Evolutionary conservation across 2,329 filamentous ascomycete species (phyloP).

Genomic region (Hawksworthiomyces lignivorus): DNA sequence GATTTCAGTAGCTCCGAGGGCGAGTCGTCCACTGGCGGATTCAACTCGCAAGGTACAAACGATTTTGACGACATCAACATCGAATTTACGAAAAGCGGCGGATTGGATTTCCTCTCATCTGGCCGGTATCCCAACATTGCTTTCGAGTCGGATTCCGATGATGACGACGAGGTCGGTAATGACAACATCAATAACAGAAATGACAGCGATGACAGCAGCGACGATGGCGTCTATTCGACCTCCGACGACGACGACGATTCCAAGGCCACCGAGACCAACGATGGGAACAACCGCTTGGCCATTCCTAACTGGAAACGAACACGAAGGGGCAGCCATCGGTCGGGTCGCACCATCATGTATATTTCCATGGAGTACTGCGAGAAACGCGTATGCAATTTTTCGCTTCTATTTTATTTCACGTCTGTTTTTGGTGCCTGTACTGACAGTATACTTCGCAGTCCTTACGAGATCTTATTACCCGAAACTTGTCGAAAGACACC

Average conservation of each 20-base stretch:
- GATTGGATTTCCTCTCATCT: constrained; percentile 89
- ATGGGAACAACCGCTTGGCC: not conserved
- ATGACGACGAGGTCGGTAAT: constrained; percentile 30
- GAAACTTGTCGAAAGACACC: constrained; percentile 63
- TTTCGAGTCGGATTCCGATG: constrained; percentile 55
- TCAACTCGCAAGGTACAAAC: constrained; percentile 10
- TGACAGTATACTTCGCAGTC: constrained; percentile 42
- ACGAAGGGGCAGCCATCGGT: constrained; percentile 34
- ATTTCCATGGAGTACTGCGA: constrained; percentile 99
- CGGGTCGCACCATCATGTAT: constrained; percentile 70
- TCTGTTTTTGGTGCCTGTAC: not conserved
- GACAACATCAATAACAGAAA: constrained; percentile 39
- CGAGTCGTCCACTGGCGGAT: constrained; percentile 41
- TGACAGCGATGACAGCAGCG: constrained; percentile 31
- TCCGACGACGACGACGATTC: constrained; percentile 14
- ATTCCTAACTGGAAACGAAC: constrained; percentile 13
- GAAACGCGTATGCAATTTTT: constrained; percentile 53
- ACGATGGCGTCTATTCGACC: constrained; percentile 19
- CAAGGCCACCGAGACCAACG: constrained; percentile 14
- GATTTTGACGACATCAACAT: constrained; percentile 31
- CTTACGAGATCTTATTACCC: constrained; percentile 76
- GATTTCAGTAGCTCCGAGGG: constrained; percentile 48
- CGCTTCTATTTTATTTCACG: constrained; percentile 1
- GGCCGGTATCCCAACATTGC: constrained; percentile 69
- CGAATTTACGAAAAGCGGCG: constrained; percentile 63